phyloP scores from a whole-genome alignment of 768 basidiomycete genomes.

The Holtermanniella nyarrowii region DNA sequence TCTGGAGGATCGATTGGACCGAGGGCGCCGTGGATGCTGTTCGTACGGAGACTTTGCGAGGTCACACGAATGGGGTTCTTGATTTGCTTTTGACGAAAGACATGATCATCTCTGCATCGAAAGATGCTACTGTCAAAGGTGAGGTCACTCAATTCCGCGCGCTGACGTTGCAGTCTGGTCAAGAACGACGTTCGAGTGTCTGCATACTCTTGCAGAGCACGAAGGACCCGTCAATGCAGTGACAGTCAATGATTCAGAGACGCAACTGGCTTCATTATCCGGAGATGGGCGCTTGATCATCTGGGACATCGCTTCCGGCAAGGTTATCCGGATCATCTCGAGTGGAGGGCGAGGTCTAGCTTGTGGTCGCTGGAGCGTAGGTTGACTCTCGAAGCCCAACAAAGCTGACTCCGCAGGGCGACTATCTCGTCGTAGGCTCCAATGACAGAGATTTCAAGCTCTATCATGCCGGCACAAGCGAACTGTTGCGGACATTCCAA shows the following conservation, averaged over 20 bases:
- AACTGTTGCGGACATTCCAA: conserved; percentile 9
- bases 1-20: conserved; percentile 15
- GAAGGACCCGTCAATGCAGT: conserved; percentile 19
- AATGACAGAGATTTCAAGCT: conserved; percentile 15
- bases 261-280: conserved; percentile 12
- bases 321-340: conserved; percentile 4
- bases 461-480: conserved; percentile 3
- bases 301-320: conserved; percentile 13
- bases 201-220: conserved; percentile 9
- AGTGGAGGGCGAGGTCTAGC: conserved; percentile 14
- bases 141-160: conserved; percentile 3
- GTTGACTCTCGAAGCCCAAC: conserved; percentile 1
- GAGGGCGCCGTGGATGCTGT: not conserved
- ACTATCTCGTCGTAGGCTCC: conserved; percentile 18
- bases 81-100: conserved; percentile 9
- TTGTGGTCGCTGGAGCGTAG: conserved; percentile 25
- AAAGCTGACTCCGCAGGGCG: conserved; percentile 7
- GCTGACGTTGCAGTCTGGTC: conserved; percentile 1
- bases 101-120: conserved; percentile 13
- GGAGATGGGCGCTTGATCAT: conserved; percentile 18
- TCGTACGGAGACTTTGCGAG: conserved; percentile 6
- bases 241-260: not conserved
- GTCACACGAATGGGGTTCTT: conserved; percentile 13
- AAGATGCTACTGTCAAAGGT: conserved; percentile 16
- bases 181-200: not conserved